Evolutionary conservation across 176 grass and related monocot species (phyloP), one percentile per base, ranked within the genome.

Genomic region (Triticum aestivum): DNA sequence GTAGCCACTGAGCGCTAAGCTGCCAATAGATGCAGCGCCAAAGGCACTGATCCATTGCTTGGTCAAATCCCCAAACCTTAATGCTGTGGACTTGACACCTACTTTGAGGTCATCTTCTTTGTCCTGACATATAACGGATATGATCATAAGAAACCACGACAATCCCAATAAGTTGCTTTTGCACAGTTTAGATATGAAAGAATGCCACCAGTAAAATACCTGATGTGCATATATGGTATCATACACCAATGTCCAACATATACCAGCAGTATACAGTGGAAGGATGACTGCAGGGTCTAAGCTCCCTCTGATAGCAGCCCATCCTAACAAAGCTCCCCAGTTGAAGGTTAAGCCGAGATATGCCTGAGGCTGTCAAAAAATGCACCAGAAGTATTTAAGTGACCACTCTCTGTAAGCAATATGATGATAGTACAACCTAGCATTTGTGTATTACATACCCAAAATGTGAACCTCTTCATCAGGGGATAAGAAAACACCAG

Each of bases 191-290:
- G 78, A 63, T 77, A 69, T 63, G 33, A 83, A 82, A 54, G 14
- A 47, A 27, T 7, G 13, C 0, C 21, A 59, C 15, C 11, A 82
- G 37, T 63, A 18, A 51, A 85, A 68, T 18, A 94, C 95, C 92
- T 97, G 92, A 87, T 93, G 91, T 64, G 95, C 95, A 83, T 98
- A 98, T 90, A 95, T 98, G 39, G 91, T 95, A 81, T 98, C 93
- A 56, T 94, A 98, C 30, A 98, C 96, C 39, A 98, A 89, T 30
- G 96, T 95, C 96, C 96, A 98, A 75, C 89, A 98, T 84, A 98
- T 83, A 51, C 93, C 93, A 58, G 93, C 90, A 27, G 75, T 89
- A 86, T 95, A 98, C 37, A 98, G 69, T 45, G 96, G 96, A 65
- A 98, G 82, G 64, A 95, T 45, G 56, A 95, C 71, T 58, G 88